Conservation (phyloP, 768 basidiomycete species). For the Boletus bicolor region DNA sequence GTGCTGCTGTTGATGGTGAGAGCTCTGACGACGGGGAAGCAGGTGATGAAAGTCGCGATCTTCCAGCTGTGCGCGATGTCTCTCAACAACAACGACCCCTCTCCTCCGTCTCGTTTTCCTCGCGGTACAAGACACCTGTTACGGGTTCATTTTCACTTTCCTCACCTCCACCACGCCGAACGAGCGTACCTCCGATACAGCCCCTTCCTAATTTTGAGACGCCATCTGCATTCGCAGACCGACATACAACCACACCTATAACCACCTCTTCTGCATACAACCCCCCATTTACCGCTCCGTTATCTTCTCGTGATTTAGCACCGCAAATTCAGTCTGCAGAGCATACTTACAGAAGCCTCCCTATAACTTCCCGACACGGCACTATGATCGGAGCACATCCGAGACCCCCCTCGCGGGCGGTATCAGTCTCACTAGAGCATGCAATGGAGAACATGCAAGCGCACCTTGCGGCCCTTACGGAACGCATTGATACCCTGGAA, state of each 20-base stretch:
- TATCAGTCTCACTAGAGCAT: conserved; percentile 50
- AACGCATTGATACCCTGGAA: conserved; percentile 75
- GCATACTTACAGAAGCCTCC: conserved; percentile 34
- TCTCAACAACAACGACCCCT: conserved; percentile 51
- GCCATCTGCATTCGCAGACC: conserved; percentile 66
- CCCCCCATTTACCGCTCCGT: conserved; percentile 37
- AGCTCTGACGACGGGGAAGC: conserved; percentile 45
- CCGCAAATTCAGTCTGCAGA: conserved; percentile 38
- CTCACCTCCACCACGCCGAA: conserved; percentile 44
- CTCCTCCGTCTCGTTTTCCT: conserved; percentile 64
- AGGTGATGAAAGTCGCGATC: conserved; percentile 47
- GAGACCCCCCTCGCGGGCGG: conserved; percentile 43
- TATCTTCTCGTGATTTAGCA: conserved; percentile 38
- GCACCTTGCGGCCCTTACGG: conserved; percentile 76
- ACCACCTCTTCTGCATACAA: conserved; percentile 37
- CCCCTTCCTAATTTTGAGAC: conserved; percentile 70
- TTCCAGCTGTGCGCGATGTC: conserved; percentile 38
- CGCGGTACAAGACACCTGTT: conserved; percentile 77
- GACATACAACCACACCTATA: conserved; percentile 37
- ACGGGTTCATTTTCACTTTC: conserved; percentile 59
- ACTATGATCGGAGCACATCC: conserved; percentile 32
- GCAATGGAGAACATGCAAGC: conserved; percentile 79
- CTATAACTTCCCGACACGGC: conserved; percentile 34
- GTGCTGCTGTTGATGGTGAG: conserved; percentile 32
- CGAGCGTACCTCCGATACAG: conserved; percentile 57